A percentile compares a stretch with the other conserved stretches of the same genome.
Evolutionary conservation across 116 monocot species (phyloP).

Genomic region (Papilionanthe hybrid): DNA sequence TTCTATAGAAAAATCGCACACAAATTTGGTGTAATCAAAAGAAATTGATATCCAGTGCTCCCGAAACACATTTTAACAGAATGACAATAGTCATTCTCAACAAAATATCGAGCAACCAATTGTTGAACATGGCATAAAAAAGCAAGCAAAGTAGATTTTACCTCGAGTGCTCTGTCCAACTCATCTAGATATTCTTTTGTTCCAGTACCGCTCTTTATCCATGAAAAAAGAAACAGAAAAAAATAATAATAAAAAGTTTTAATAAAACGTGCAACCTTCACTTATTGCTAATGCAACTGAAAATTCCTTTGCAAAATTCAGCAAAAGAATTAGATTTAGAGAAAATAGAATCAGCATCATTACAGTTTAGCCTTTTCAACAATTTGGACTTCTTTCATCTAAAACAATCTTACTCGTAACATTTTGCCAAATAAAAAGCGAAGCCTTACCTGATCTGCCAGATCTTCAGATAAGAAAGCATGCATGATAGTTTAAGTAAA

Average conservation of each 20-base stretch:
- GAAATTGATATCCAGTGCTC: neutral
- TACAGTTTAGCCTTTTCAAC: neutral
- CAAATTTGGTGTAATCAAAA: neutral
- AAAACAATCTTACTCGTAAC: neutral
- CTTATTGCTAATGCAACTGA: neutral
- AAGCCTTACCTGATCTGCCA: neutral
- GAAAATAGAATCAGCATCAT: neutral
- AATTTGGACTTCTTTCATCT: neutral
- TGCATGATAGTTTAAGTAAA: neutral
- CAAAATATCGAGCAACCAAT: neutral
- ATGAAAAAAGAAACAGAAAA: slow-evolving; percentile 8
- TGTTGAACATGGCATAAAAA: neutral
- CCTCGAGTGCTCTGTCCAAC: slow-evolving; percentile 81
- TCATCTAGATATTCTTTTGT: slow-evolving; percentile 71
- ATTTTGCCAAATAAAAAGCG: neutral
- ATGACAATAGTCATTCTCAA: neutral
- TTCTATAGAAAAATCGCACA: neutral
- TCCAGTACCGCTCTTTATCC: slow-evolving; percentile 67
- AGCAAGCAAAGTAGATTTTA: slow-evolving; percentile 18
- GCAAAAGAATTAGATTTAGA: neutral
- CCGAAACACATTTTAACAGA: neutral
- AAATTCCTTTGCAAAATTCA: neutral
- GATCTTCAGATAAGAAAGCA: neutral
- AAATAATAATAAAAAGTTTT: slow-evolving; percentile 3
- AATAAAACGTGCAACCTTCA: neutral